Conservation (phyloP, 139 green algal genomes). For the Chlorella sp. region DNA sequence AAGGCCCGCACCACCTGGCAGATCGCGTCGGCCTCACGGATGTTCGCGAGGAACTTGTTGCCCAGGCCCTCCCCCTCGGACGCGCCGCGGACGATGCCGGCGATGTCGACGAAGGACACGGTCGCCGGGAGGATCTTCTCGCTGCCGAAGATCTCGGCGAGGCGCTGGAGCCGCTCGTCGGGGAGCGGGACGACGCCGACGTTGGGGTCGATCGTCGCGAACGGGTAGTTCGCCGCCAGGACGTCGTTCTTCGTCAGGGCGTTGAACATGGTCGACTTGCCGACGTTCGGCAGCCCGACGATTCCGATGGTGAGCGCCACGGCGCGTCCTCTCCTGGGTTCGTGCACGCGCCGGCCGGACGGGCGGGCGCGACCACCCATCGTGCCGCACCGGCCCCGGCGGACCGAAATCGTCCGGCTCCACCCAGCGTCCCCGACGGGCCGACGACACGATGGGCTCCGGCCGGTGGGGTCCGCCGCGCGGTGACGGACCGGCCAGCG, state of each 20-base stretch:
- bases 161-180: slow-evolving; percentile 51
- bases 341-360: too few species aligned
- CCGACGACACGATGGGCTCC: too few species aligned
- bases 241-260: slow-evolving; percentile 84
- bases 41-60: slow-evolving; percentile 98
- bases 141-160: slow-evolving; percentile 46
- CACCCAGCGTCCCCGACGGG: too few species aligned
- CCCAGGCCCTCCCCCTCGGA: slow-evolving; percentile 89
- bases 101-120: slow-evolving; percentile 98
- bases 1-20: slow-evolving; percentile 98
- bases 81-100: slow-evolving; percentile 90
- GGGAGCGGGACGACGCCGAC: slow-evolving; percentile 67
- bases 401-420: too few species aligned
- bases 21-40: slow-evolving; percentile 89
- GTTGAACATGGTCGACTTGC: slow-evolving; percentile 98
- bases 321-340: too few species aligned
- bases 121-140: slow-evolving; percentile 61
- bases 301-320: slow-evolving; percentile 55
- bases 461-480: too few species aligned
- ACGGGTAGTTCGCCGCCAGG: slow-evolving; percentile 93
- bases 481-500: too few species aligned
- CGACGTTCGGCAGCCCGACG: slow-evolving; percentile 95
- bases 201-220: slow-evolving; percentile 94
- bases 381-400: too few species aligned
- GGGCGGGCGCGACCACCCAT: too few species aligned